Percentiles rank a stretch among this genome's conserved stretches.
These are phyloP conservation scores for Vishniacozyma victoriae DNA, from an alignment of 768 basidiomycete genomes.

Conservation along the genomic window DNA sequence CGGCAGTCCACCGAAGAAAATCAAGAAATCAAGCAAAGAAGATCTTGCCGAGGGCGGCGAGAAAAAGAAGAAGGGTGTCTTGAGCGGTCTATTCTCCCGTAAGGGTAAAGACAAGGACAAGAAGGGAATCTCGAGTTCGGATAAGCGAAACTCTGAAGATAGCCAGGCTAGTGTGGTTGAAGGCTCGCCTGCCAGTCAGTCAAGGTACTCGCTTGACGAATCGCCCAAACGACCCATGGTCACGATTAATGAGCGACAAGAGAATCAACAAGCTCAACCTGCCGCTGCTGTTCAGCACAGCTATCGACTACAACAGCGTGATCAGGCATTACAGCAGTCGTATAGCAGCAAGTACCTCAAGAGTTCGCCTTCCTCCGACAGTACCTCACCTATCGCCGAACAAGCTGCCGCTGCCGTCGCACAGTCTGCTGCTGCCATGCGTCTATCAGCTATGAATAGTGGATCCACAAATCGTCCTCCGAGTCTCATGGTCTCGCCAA, in stretches of 20 bases:
- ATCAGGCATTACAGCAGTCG: slow-evolving; percentile 78
- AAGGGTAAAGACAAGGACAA: slow-evolving; percentile 61
- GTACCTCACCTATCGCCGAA: slow-evolving; percentile 61
- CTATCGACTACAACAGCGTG: slow-evolving; percentile 70
- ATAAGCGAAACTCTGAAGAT: slow-evolving; percentile 39
- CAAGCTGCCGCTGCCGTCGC: slow-evolving; percentile 69
- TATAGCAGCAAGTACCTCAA: slow-evolving; percentile 81
- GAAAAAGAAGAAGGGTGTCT: slow-evolving; percentile 61
- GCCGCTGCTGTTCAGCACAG: slow-evolving; percentile 54
- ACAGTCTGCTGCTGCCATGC: slow-evolving; percentile 48
- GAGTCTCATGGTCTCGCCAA: slow-evolving; percentile 49
- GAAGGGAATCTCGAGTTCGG: slow-evolving; percentile 52
- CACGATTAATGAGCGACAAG: slow-evolving; percentile 3
- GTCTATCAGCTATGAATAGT: slow-evolving; percentile 30
- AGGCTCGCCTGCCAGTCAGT: slow-evolving; percentile 15
- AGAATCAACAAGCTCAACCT: slow-evolving; percentile 2
- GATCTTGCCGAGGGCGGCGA: slow-evolving; percentile 28
- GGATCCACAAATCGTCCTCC: slow-evolving; percentile 30
- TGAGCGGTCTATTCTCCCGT: slow-evolving; percentile 67
- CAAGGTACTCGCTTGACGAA: slow-evolving; percentile 24
- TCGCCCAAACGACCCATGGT: background rate
- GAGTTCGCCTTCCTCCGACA: slow-evolving; percentile 62
- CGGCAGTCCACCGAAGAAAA: slow-evolving; percentile 49
- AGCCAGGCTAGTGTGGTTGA: slow-evolving; percentile 33
- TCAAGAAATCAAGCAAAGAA: slow-evolving; percentile 50